Base-by-base conservation (phyloP, 2,329 filamentous ascomycete species). In the Trichoderma arundinaceum region DNA sequence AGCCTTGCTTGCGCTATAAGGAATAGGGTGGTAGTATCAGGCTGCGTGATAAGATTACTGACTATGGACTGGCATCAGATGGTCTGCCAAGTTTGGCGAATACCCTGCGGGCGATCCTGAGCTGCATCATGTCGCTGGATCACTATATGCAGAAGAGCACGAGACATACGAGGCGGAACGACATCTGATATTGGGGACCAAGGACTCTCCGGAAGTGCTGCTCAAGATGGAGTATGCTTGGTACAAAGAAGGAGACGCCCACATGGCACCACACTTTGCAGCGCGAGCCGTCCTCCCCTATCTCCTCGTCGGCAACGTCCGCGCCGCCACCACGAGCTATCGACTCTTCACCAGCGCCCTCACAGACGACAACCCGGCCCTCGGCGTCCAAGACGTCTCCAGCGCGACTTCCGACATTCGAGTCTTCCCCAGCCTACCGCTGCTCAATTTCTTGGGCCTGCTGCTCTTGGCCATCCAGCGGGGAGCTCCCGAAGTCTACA, bases 61-160 rank as follows among this genome's bases (percentile, higher is more conserved):
- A 62, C 58, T 43, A 19, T 61, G 17, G 2, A 4, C 33, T 43
- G 49, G n/a, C 3, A n/a, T 19, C 65, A 80, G 79, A 51, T 99
- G 95, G 95, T 96, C 92, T 65, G 85, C 88, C 64, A 94, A 91
- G 76, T 90, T 88, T 74, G 92, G 94, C 71, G 91, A 95, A 52
- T 92, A 91, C 76, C 94, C 95, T 54, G 91, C 92, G 58, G 95
- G 95, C 67, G 95, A 99, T 74, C 91, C 94, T 2, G 95, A 98
- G 73, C 83, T 99, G 64, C 95, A 99, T 79, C 94, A 98, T 79
- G 93, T 96, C 49, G 89, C 90, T 41, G 95, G 95, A 58, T 89
- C 88, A 38, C 82, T 97, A 49, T 97, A 92, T 76, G 94, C 94
- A n/a, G 90, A 96, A 74, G 94, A 97, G 72, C 90, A 94, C 77